Base-by-base conservation (phyloP, 345 rosid species). In the Rhizophora mangle region DNA sequence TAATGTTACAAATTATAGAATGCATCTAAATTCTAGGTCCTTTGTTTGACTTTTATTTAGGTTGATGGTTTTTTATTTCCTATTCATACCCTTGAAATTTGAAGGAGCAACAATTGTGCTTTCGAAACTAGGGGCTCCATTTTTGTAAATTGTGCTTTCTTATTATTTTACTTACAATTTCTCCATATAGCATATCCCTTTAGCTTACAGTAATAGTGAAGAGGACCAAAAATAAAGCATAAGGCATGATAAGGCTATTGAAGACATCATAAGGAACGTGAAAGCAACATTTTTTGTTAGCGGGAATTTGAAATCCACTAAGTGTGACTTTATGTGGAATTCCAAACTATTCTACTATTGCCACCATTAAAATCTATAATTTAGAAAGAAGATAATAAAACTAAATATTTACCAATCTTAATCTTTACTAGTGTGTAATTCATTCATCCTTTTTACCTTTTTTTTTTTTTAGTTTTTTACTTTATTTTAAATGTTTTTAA, bases 251-350 rank as follows among this genome's bases (percentile, higher is more conserved):
- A 77, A 73, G 4, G 76, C 80, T 2, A 82, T 88, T 39, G 92
- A 88, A 76, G 93, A 76, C 63, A 73, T 78, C 10, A 83, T 86
- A 60, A 85, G 81, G 87, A 82, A 82, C 19, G 88, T 89, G 89
- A 82, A 88, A 72, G 81, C 90, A 22, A 24, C 24, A 24, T 24
- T 24, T n/a, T n/a, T 24, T 24, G 24, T 24, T 24, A 24, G 24
- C 24, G 1, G 1, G 0, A 24, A 24, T 24, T 24, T 24, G 24
- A 24, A 24, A 24, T 24, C 24, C 24, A 24, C 24, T 24, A 24
- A 24, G 24, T 24, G 24, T 24, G 24, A 24, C 1, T 24, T 24
- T 1, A 24, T 24, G 24, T 24, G 24, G 24, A 24, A 24, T 24
- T 24, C 24, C 24, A 24, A 24, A 24, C 24, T 24, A 24, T 24